Evolutionary conservation across 192 early-diverging fungal genomes (phyloP), one percentile per base, ranked within the genome.

Genomic region (Phycomyces nitens): DNA sequence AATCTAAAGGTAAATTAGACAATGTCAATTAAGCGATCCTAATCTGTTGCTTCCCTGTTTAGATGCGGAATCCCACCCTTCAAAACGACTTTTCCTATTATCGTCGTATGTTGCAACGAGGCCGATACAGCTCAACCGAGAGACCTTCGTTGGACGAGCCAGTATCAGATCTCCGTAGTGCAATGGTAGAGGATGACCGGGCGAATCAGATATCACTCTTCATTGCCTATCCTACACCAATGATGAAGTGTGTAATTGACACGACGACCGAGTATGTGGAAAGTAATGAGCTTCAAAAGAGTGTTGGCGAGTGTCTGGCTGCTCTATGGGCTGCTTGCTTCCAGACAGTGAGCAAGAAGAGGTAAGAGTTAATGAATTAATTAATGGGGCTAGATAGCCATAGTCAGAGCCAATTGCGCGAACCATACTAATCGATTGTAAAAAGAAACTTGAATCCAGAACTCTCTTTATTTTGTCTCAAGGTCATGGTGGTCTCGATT

Each of bases 11-110:
- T 90, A 78, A 58, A 53, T 21, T 15, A 52, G n/a, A n/a, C n/a
- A n/a, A n/a, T n/a, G n/a, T n/a, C n/a, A n/a, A n/a, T n/a, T n/a
- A n/a, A n/a, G n/a, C n/a, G n/a, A n/a, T n/a, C n/a, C n/a, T n/a
- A n/a, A n/a, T n/a, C n/a, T n/a, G n/a, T n/a, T n/a, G n/a, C n/a
- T n/a, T n/a, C n/a, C n/a, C n/a, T n/a, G n/a, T 62, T 0, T 61
- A 67, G 68, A 75, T 75, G 73, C 64, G 68, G 10, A 70, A 70
- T 51, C 63, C 73, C 20, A 64, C 64, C 18, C 60, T 97, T 63
- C 96, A 99, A 73, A 99, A 99, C 75, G 96, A 99, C 66, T 95
- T 99, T 71, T 94, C 94, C 43, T 99, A 94, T 71, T 99, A 99
- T 66, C 90, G 95, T 43, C 83, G 96, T 56, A 92, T 93, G 53